Conservation (phyloP, 2,329 filamentous ascomycete genomes). For the Exserohilum rostratum region DNA sequence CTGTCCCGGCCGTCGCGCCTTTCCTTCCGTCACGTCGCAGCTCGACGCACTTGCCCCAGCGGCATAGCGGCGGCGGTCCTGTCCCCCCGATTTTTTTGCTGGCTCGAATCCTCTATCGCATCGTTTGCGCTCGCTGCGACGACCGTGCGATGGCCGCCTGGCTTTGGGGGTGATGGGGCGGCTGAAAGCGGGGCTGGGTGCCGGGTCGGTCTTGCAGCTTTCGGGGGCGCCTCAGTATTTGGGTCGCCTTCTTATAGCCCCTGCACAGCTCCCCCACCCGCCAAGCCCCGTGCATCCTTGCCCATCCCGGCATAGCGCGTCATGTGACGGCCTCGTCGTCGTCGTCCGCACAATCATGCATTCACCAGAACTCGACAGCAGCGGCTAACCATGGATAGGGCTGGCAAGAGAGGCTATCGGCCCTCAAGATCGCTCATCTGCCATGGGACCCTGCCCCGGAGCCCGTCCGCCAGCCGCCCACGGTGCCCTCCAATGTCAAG, state of each 20-base stretch:
- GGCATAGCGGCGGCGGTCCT: slow-evolving; percentile 7
- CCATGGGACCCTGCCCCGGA: slow-evolving; percentile 82
- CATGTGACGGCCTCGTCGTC: slow-evolving; percentile 39
- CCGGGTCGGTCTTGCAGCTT: slow-evolving; percentile 43
- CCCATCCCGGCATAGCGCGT: slow-evolving; percentile 43
- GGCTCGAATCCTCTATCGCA: slow-evolving; percentile 12
- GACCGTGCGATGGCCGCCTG: slow-evolving; percentile 28
- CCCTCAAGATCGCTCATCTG: slow-evolving; percentile 83
- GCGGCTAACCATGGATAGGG: slow-evolving; percentile 61
- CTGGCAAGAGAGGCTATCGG: slow-evolving; percentile 91
- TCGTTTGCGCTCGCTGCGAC: slow-evolving; percentile 24
- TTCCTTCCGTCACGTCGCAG: slow-evolving; percentile 21
- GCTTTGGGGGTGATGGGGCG: slow-evolving; percentile 40
- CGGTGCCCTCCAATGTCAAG: slow-evolving; percentile 51
- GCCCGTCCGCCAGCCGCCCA: slow-evolving; percentile 59
- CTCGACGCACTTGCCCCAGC: slow-evolving; percentile 6
- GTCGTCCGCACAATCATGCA: slow-evolving; percentile 2
- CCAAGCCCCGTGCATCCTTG: slow-evolving; percentile 43
- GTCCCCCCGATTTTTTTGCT: slow-evolving; percentile 7
- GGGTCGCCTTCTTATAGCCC: slow-evolving; percentile 56
- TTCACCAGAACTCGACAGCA: slow-evolving; percentile 7
- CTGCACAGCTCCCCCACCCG: slow-evolving; percentile 46
- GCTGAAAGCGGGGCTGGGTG: slow-evolving; percentile 53
- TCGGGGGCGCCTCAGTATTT: slow-evolving; percentile 53
- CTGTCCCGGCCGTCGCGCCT: slow-evolving; percentile 18